phyloP scores from a whole-genome alignment of 345 rosid genomes.

The Arabidopsis thaliana region DNA sequence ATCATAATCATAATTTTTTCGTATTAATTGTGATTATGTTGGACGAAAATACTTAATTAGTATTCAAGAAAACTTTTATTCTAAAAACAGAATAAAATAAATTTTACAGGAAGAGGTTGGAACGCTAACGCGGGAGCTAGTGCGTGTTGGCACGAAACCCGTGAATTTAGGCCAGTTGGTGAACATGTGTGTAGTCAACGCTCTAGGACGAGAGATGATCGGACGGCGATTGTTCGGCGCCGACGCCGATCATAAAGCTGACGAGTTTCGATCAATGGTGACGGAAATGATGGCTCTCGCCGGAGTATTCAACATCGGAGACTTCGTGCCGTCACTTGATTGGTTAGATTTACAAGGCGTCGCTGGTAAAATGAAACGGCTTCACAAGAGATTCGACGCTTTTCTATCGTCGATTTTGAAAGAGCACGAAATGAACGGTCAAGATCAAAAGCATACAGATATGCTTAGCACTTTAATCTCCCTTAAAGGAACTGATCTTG shows the following conservation, averaged over 20 bases:
- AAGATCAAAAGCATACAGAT: constrained; percentile 37
- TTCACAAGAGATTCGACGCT: constrained; percentile 73
- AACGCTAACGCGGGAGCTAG: constrained; percentile 54
- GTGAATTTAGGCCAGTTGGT: constrained; percentile 70
- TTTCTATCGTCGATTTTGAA: constrained; percentile 65
- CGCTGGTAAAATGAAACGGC: constrained; percentile 80
- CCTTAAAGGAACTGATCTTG: constrained; percentile 52
- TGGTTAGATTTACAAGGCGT: constrained; percentile 89
- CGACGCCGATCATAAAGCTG: constrained; percentile 66
- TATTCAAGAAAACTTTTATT: background rate
- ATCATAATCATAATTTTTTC: too few species aligned
- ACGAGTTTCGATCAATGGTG: constrained; percentile 89
- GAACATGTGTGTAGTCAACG: constrained; percentile 71
- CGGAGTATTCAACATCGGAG: constrained; percentile 86
- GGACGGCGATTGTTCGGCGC: constrained; percentile 73
- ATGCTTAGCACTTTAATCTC: constrained; percentile 71
- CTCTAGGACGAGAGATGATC: constrained; percentile 80
- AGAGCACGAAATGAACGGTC: constrained; percentile 58
- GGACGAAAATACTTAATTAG: too few species aligned
- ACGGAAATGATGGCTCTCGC: constrained; percentile 83
- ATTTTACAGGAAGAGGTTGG: constrained; percentile 63
- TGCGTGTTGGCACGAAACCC: constrained; percentile 34
- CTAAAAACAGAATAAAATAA: background rate
- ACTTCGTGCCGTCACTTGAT: constrained; percentile 78
- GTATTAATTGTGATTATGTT: too few species aligned